Base-by-base conservation (phyloP, 2,329 filamentous ascomycete genomes). In the Rhexocercosporidium sp. region DNA sequence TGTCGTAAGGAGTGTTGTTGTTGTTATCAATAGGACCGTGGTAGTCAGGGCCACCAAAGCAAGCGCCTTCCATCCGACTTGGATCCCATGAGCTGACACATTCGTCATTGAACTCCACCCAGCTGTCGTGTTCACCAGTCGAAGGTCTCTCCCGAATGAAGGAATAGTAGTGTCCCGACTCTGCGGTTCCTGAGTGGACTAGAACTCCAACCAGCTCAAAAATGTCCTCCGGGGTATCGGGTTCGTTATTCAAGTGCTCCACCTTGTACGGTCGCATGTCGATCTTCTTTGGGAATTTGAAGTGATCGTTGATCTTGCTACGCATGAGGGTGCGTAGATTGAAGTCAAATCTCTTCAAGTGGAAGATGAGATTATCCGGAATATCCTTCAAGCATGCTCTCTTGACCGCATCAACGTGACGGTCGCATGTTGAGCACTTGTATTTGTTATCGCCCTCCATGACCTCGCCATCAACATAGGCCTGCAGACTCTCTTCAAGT, bases 371-470 rank as follows among this genome's bases (percentile, higher is more conserved):
- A 75, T 97, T 94, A 79, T 99, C 91, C 0, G 96, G 95, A 7
- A 97, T 88, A 69, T 97, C 91, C 77, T 97, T 97, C 66, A 98
- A 82, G 74, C 95, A 98, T 14, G 94, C 92, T 74, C 93, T 88
- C 79, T 97, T 97, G 71, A 98, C 93, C 22, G 96, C 96, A 79
- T 97, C 92, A 18, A 99, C 96, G 74, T 96, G 92, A 12, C 88
- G 88, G 69, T 93, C 92, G 77, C 96, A 99, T 4, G 88, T 91
- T 34, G 94, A 94, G 80, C 96, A 99, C 71, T 96, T 97, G 83
- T 98, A 99, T 81, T 97, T 97, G 82, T 99, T 98, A 75, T 97
- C 94, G 71, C 96, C 96, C 83, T 97, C 93, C 91, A 99, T 94
- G 41, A 96, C 89, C 79, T 99, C 96, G 3, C 96, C 96, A 76